Evolutionary conservation across 2,329 filamentous ascomycete genomes (phyloP), one percentile per base, ranked within the genome.

Genomic region (Fusarium fujikuroi): DNA sequence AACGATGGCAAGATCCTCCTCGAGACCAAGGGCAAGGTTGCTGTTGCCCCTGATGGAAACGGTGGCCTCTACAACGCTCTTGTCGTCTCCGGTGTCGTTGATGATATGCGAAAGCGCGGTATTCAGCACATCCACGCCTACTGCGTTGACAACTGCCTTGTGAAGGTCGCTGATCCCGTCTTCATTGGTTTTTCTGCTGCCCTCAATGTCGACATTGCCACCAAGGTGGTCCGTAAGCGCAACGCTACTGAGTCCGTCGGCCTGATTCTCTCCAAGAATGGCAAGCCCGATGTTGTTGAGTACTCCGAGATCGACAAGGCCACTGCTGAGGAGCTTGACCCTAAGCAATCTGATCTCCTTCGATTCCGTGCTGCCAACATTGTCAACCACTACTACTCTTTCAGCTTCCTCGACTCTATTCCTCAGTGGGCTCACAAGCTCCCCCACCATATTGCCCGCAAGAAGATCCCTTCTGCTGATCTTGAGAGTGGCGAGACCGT

Each of bases 331-430:
- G 95, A 95, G 75, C 90, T 92, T 80, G 96, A 99, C 80, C 84
- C 92, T 61, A 93, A 93, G 83, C 91, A 97, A 79, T 87, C 90
- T 7, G 91, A 90, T 65, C 87, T 98, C 60, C 91, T 99, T 81
- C 97, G 95, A 84, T 98, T 97, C 91, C 93, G 96, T 71, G 95
- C 96, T 65, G 96, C 95, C 80, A 99, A 99, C 87, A 99, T 99
- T 78, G 96, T 99, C 85, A 99, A 99, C 88, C 96, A 99, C 88
- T 99, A 98, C 90, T 99, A 99, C 87, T 97, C 94, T 52, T 95
- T 95, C 87, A 86, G 89, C 76, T 98, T 98, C 89, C 89, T 99
- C 54, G 93, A 97, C 83, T 92, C 90, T 73, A 97, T 98, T 77
- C 95, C 96, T 65, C 85, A 91, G 77, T 98, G 94, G 93, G 91